phyloP scores from a whole-genome alignment of 192 early-diverging fungal genomes.

The Ambispora gerdemannii region DNA sequence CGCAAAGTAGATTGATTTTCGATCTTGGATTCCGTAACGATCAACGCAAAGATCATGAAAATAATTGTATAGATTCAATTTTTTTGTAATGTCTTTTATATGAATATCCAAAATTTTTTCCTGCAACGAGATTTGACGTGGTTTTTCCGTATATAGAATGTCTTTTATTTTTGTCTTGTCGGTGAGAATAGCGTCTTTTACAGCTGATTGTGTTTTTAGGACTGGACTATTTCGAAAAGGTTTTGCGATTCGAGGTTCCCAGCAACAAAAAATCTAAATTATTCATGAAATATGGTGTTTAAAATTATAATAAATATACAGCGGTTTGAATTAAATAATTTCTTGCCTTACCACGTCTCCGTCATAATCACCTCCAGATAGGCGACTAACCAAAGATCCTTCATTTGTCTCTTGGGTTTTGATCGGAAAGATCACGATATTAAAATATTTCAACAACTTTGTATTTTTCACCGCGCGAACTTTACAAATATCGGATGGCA shows the following conservation, averaged over 20 bases:
- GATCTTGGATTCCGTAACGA: conserved; percentile 13
- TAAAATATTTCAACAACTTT: conserved; percentile 6
- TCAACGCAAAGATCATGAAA: not conserved
- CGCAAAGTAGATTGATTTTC: conserved; percentile 31
- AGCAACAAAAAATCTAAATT: conserved; percentile 40
- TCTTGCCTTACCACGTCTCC: conserved; percentile 31
- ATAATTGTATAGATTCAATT: not conserved
- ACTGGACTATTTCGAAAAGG: conserved; percentile 22
- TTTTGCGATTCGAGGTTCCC: conserved; percentile 36
- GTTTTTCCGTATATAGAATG: not conserved
- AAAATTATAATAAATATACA: not conserved
- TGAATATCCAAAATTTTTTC: not conserved
- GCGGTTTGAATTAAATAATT: too few relatives aligned
- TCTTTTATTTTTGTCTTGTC: conserved; percentile 5
- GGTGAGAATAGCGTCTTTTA: conserved; percentile 27
- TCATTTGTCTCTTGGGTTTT: not conserved
- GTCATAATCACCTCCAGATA: conserved; percentile 30
- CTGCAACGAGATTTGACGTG: not conserved
- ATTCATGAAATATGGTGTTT: not conserved
- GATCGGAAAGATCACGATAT: conserved; percentile 27
- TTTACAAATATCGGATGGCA: conserved; percentile 22
- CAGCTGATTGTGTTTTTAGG: not conserved
- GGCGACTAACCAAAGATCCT: not conserved
- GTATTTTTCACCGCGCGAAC: conserved; percentile 9
- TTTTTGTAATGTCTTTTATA: not conserved